Conservation (phyloP, 768 basidiomycete species). For the Cubamyces sp. region DNA sequence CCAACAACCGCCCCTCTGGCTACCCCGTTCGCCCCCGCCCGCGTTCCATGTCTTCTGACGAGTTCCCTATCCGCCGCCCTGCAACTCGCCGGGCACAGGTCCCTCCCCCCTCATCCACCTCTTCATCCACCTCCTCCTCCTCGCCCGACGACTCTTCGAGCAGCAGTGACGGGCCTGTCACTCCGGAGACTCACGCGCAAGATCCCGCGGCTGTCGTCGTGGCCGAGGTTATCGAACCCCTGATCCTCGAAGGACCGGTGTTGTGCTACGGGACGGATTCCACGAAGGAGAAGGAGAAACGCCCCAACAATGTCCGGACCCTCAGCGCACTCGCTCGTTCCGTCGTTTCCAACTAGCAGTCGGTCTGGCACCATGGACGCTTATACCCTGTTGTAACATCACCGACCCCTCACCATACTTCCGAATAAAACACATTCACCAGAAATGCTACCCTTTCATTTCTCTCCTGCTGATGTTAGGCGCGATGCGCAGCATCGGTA, state of each 20-base stretch:
- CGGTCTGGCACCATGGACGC: no score
- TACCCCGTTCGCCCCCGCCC: neutral
- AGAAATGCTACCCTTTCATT: no score
- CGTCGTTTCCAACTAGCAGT: neutral
- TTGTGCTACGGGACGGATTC: slow-evolving; percentile 5
- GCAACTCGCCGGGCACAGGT: neutral
- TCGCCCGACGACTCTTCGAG: slow-evolving; percentile 5
- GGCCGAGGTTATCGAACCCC: slow-evolving; percentile 5
- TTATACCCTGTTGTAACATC: neutral
- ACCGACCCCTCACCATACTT: no score
- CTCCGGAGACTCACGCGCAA: slow-evolving; percentile 24
- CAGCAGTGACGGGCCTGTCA: slow-evolving; percentile 16
- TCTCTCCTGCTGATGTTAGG: no score
- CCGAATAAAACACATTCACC: no score
- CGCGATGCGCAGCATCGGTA: no score
- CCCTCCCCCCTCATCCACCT: neutral
- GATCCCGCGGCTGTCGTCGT: slow-evolving; percentile 7
- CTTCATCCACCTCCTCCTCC: neutral
- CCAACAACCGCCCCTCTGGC: neutral
- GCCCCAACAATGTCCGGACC: neutral
- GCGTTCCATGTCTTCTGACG: slow-evolving; percentile 2
- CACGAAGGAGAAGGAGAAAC: neutral
- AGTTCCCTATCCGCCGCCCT: slow-evolving; percentile 17
- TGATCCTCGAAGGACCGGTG: slow-evolving; percentile 2
- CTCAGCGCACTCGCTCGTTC: neutral